Base-by-base conservation (phyloP, 2,329 filamentous ascomycete species). In the Neonectria faginata region DNA sequence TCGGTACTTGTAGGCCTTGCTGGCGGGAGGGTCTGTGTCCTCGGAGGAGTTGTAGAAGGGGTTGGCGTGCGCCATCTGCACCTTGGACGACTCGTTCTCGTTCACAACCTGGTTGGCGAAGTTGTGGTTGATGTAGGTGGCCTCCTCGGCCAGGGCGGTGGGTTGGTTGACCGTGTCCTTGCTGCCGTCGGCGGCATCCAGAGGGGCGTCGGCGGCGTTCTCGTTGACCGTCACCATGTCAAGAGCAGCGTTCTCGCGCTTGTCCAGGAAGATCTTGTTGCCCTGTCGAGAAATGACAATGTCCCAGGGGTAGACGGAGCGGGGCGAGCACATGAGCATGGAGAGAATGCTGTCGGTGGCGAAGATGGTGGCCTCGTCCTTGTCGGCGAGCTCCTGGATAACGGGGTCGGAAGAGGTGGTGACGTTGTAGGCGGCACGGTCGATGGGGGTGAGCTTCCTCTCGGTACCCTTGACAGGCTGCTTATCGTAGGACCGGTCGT, bases 71-170 rank as follows among this genome's bases (percentile, higher is more conserved):
- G 89, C 77, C 90, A 98, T 96, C 73, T 92, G 88, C 70, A 94
- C 86, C 85, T 96, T 97, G 78, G 89, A 84, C 67, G 84, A 86
- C 69, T 93, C 88, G 72, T 86, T 91, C 85, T 99, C 96, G 74
- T 89, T 81, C 71, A 99, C 94, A 56, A 97, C 93, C 85, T 99
- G 96, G 81, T 97, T 93, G 73, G 93, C 92, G 81, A 99, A 99
- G 86, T 98, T 97, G 88, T 98, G 96, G 89, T 99, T 99, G 88
- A 99, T 99, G 85, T 97, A 97, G 57, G 96, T 99, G 60, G 96
- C 96, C 83, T 99, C 96, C 80, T 97, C 91, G 76, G 97, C 95
- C 62, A 99, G 89, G 58, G 94, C 93, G 60, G 85, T 84, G n/a
- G 96, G 96, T 77, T 94, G 94, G 88, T 99, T 99, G 82, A 99